Base-by-base conservation (phyloP, 495 filamentous ascomycete species). In the Penicillium cinerascens region DNA sequence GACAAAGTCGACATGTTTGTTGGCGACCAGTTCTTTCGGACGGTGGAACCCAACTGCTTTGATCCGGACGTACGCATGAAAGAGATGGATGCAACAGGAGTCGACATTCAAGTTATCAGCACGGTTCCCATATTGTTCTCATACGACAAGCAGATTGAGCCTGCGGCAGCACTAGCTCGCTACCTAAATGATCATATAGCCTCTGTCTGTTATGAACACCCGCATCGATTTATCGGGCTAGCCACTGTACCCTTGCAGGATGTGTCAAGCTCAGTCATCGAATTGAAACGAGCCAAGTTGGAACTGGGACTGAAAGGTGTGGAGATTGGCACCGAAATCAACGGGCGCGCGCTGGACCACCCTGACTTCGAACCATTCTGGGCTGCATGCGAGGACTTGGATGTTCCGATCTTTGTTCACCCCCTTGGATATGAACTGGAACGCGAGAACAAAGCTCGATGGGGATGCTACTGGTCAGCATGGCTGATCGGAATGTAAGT, bases 201-300 rank as follows among this genome's bases (percentile, higher is more conserved):
- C 3, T 51, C 37, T 6, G 36, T 61, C 3, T 61, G 59, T 36
- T 40, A 6, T 13, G 55, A 55, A 11, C 25, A 58, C 4, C 59
- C 55, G 2, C n/a, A 21, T 22, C 51, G 59, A 1, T 61, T 61
- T 37, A 44, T 61, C 5, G 59, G 59, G 7, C 26, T 61, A 18
- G 55, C 59, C 17, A 61, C 59, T 6, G 59, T 61, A 4, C 54
- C 59, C 3, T 43, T 61, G n/a, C 59, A 61, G 44, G 44, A 61
- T 39, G 33, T 61, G 2, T 11, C 47, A 1, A 46, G 43, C 13
- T 49, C 59, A 2, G 44, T 61, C 2, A 18, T 17, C 2, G 59
- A 61, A 17, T 44, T 61, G 2, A 36, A 38, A 3, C 59, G 55
- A 2, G 59, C 51, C n/a, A 61, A 58, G 25, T 37, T 33, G 4